A percentile compares a stretch with the other conserved stretches of the same genome.
These are phyloP conservation scores for Skeletonema tropicum DNA, from an alignment of 108 stramenopile genomes.

Conservation along the genomic window DNA sequence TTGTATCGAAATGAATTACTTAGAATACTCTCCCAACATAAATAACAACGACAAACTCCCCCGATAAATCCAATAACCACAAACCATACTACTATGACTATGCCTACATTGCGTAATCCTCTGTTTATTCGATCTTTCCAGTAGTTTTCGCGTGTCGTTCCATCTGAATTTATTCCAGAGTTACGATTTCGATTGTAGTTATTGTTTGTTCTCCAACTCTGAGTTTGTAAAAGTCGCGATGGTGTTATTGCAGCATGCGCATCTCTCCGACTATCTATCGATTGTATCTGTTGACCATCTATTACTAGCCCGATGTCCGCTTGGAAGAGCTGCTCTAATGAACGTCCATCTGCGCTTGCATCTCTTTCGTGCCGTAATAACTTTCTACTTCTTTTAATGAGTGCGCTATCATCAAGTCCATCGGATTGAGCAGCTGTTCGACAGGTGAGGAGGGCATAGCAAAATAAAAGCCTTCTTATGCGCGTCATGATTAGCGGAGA, in stretches of 20 bases:
- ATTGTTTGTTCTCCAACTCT: background rate
- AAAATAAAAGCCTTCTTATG: background rate
- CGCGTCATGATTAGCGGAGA: background rate
- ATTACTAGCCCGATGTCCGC: no score
- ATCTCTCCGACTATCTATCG: background rate
- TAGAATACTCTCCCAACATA: conserved; percentile 3
- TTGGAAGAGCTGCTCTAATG: no score
- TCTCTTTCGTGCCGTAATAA: no score
- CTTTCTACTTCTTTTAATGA: no score
- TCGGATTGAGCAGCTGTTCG: background rate
- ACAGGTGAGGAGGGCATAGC: background rate
- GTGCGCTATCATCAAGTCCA: background rate
- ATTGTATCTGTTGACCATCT: background rate
- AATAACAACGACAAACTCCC: background rate
- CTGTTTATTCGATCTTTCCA: background rate
- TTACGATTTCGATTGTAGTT: background rate
- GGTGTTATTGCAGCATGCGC: background rate
- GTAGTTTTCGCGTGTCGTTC: background rate
- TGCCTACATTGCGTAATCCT: background rate
- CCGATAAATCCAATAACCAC: conserved; percentile 1
- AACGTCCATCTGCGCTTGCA: no score
- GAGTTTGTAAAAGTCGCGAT: background rate
- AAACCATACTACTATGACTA: background rate
- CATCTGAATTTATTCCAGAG: background rate
- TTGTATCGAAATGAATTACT: conserved; percentile 3